Evolutionary conservation across 306 rosid genomes (phyloP).

Genomic region (Alnus glutinosa): DNA sequence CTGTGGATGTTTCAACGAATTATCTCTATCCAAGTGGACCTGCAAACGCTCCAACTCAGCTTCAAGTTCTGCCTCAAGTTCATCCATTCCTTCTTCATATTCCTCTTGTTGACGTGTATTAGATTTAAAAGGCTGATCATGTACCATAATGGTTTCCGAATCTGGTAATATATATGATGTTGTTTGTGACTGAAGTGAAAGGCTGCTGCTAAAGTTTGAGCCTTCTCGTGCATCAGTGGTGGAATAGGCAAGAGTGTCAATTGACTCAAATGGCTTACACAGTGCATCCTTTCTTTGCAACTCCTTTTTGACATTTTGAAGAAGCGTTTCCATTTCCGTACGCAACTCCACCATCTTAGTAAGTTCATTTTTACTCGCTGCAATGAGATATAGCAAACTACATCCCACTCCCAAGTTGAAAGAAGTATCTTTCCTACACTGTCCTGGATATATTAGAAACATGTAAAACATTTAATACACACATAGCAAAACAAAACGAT

Average conservation of each 20-base stretch:
- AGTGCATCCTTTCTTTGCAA: conserved; percentile 34
- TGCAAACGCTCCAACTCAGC: conserved; percentile 77
- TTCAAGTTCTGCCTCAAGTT: conserved; percentile 73
- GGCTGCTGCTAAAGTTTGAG: conserved; percentile 41
- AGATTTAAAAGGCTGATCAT: conserved; percentile 31
- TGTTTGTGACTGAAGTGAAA: conserved; percentile 41
- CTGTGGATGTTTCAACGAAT: conserved; percentile 33
- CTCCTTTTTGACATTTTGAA: conserved; percentile 59
- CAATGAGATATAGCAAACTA: conserved; percentile 65
- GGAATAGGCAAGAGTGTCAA: conserved; percentile 46
- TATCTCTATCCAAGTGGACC: conserved; percentile 62
- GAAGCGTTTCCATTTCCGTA: conserved; percentile 69
- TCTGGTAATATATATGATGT: conserved; percentile 29
- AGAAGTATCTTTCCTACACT: conserved; percentile 41
- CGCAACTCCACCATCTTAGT: conserved; percentile 71
- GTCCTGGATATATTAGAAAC: conserved; percentile 37
- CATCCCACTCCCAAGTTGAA: conserved; percentile 85
- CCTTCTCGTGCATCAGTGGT: conserved; percentile 48
- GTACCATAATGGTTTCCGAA: conserved; percentile 26
- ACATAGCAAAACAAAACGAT: not conserved
- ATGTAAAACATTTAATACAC: not conserved
- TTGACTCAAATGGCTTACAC: conserved; percentile 32
- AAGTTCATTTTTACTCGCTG: conserved; percentile 66
- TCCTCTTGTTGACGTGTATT: conserved; percentile 34
- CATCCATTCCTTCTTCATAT: conserved; percentile 52